Percentiles rank a stretch among this genome's conserved stretches.
These are phyloP conservation scores for Geotrichum candidum DNA, from an alignment of 1,139 yeast species.

Conservation along the genomic window DNA sequence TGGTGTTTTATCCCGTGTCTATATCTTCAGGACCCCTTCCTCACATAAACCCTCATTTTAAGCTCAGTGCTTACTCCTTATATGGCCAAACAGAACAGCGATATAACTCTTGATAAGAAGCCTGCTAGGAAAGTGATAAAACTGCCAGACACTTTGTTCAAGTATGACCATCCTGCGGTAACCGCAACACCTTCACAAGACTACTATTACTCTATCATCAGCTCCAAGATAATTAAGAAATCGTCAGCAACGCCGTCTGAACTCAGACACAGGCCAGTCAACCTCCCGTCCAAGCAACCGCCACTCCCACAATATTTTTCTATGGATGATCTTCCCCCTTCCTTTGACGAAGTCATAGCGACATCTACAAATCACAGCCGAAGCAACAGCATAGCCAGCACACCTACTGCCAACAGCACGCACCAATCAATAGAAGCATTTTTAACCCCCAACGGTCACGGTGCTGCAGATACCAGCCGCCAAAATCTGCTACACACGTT, in stretches of 20 bases:
- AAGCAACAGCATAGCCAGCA: slow-evolving; percentile 3
- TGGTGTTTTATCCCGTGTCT: neutral
- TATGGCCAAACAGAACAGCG: neutral
- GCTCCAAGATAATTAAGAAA: neutral
- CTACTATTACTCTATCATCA: neutral
- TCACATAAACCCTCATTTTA: neutral
- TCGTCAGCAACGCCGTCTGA: neutral
- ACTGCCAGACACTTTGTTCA: neutral
- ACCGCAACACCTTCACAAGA: neutral
- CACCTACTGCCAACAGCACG: neutral
- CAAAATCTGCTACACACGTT: neutral
- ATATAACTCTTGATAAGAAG: neutral
- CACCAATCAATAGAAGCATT: neutral
- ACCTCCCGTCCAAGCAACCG: neutral
- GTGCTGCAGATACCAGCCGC: slow-evolving; percentile 5
- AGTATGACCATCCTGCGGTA: neutral
- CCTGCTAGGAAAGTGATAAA: neutral
- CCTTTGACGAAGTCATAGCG: slow-evolving; percentile 13
- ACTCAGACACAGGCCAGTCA: neutral
- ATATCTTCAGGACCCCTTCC: neutral
- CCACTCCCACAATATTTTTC: slow-evolving; percentile 1
- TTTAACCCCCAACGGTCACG: neutral
- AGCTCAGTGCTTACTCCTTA: neutral
- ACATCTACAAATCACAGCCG: slow-evolving; percentile 10
- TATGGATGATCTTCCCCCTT: slow-evolving; percentile 15